phyloP scores from a whole-genome alignment of 2,329 filamentous ascomycete genomes.

The Penicillium sp. region DNA sequence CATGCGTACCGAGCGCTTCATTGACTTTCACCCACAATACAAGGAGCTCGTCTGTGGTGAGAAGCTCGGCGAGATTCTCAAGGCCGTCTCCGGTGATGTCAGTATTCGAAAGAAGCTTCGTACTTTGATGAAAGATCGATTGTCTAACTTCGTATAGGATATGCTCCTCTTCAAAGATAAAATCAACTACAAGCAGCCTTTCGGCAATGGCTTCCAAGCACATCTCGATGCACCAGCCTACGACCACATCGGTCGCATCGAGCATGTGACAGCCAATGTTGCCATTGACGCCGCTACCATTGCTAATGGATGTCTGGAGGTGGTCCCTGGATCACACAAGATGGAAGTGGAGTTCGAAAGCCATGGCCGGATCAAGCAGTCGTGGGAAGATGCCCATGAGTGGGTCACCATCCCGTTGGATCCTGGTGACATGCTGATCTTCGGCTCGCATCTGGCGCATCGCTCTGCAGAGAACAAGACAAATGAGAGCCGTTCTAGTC shows the following conservation, averaged over 20 bases:
- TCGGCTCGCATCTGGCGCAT: conserved; percentile 37
- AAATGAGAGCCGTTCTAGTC: conserved; percentile 20
- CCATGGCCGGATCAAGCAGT: conserved; percentile 30
- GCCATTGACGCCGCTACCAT: conserved; percentile 33
- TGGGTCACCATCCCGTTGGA: conserved; percentile 33
- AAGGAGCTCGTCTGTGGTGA: conserved; percentile 28
- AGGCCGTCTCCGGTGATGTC: conserved; percentile 28
- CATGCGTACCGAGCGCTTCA: conserved; percentile 36
- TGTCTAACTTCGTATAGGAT: conserved; percentile 15
- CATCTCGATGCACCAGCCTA: conserved; percentile 40
- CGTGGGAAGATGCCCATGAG: conserved; percentile 31
- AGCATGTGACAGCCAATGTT: conserved; percentile 37
- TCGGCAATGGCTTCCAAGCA: conserved; percentile 35
- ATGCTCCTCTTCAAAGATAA: conserved; percentile 40
- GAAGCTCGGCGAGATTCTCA: conserved; percentile 26
- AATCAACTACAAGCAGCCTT: conserved; percentile 38
- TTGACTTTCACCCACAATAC: conserved; percentile 30
- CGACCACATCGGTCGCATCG: conserved; percentile 35
- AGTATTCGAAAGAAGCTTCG: neutral
- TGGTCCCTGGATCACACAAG: conserved; percentile 35
- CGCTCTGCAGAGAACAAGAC: conserved; percentile 31
- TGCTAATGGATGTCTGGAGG: conserved; percentile 35
- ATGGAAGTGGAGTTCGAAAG: conserved; percentile 33
- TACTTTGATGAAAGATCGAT: neutral
- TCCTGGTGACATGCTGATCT: conserved; percentile 32